phyloP scores from a whole-genome alignment of 352 stramenopile genomes.

The Phytophthora pisi region DNA sequence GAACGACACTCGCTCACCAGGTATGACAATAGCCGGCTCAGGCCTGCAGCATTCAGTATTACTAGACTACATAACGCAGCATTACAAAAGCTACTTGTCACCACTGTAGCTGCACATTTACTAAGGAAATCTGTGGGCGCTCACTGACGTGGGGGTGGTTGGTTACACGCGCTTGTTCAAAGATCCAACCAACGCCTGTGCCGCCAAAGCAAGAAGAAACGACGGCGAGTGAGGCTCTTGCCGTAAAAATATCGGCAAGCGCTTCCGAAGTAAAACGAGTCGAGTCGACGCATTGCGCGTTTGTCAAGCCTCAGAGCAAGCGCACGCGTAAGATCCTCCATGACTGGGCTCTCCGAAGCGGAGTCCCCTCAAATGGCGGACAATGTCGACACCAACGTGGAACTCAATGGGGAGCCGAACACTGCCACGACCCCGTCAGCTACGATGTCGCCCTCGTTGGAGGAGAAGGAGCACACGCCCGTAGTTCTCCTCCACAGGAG shows the following conservation, averaged over 20 bases:
- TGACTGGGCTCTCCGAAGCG: neutral
- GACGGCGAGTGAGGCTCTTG: neutral
- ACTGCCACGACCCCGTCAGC: neutral
- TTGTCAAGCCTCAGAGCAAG: neutral
- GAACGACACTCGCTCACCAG: too few species aligned
- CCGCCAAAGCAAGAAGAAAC: neutral
- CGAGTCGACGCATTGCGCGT: neutral
- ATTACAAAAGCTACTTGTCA: too few species aligned
- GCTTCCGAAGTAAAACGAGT: neutral
- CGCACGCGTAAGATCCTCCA: neutral
- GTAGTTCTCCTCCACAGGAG: slow-evolving; percentile 4
- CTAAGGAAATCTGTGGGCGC: too few species aligned
- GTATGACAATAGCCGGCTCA: too few species aligned
- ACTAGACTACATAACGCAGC: too few species aligned
- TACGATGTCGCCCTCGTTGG: neutral
- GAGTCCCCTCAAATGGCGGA: neutral
- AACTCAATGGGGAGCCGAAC: neutral
- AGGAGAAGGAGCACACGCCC: neutral
- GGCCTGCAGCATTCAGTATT: too few species aligned
- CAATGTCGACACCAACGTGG: neutral
- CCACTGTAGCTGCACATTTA: too few species aligned
- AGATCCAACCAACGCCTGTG: neutral
- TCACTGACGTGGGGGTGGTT: too few species aligned
- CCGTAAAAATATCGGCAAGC: slow-evolving; percentile 1
- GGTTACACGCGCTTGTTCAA: neutral